A percentile compares a stretch with the other conserved stretches of the same genome.
Conservation (phyloP, 176 grass and related monocot genomes). For the Oropetium thomaeum region DNA sequence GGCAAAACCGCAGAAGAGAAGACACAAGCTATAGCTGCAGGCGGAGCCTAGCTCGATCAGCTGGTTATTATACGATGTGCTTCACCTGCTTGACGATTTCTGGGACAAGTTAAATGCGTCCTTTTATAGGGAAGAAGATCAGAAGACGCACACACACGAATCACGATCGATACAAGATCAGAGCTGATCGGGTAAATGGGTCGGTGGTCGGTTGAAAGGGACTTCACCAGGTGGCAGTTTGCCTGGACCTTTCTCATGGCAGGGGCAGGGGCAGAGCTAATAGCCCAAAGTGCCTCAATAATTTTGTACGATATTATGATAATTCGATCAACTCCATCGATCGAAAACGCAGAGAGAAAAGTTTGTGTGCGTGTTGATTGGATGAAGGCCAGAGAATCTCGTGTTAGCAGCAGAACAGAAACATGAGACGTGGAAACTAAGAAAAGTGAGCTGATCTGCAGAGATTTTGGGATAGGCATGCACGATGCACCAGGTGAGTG, state of each 20-base stretch:
- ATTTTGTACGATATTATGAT: neutral
- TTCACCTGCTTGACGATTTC: slow-evolving; percentile 2
- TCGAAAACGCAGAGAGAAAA: neutral
- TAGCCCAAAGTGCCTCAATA: slow-evolving; percentile 29
- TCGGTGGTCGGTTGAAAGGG: slow-evolving; percentile 14
- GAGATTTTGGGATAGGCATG: neutral
- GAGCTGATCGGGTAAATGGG: neutral
- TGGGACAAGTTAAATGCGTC: neutral
- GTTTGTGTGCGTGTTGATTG: neutral
- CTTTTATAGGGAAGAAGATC: slow-evolving; percentile 41
- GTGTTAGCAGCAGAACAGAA: neutral
- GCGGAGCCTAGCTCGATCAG: neutral
- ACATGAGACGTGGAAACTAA: slow-evolving; percentile 51
- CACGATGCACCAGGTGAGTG: neutral
- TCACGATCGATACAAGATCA: neutral
- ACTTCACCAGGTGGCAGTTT: slow-evolving; percentile 18
- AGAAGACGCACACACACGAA: neutral
- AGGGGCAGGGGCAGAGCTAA: no score
- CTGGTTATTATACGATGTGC: neutral
- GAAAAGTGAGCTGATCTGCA: slow-evolving; percentile 26
- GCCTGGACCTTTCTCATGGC: slow-evolving; percentile 23
- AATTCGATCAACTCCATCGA: neutral
- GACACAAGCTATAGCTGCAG: no score
- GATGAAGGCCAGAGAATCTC: slow-evolving; percentile 16
- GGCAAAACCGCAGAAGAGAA: neutral